Evolutionary conservation across 208 protist genomes (phyloP).

Genomic region (Borovskyia barvae): DNA sequence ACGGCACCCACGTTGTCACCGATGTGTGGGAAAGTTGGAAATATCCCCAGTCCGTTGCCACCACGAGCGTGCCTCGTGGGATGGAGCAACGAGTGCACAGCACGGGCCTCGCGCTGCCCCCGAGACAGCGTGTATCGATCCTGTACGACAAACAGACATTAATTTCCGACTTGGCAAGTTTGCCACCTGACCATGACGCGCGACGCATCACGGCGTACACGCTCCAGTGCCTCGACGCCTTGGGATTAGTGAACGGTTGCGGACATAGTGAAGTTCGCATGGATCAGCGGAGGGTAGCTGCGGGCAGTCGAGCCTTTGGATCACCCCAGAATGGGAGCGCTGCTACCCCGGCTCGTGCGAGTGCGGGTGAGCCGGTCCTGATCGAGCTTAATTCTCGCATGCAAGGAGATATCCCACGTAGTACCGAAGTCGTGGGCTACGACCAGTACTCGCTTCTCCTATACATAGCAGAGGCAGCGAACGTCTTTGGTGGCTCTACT

Average conservation of each 20-base stretch:
- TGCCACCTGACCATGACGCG: conserved; percentile 33
- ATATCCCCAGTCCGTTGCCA: conserved; percentile 38
- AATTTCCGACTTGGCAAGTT: conserved; percentile 41
- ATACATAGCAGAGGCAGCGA: conserved; percentile 60
- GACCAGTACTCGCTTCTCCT: conserved; percentile 73
- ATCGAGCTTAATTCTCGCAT: conserved; percentile 89
- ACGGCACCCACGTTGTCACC: conserved; percentile 73
- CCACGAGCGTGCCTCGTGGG: conserved; percentile 33
- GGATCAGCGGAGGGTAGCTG: too few relatives aligned
- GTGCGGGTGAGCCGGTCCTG: conserved; percentile 54
- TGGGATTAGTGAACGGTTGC: conserved; percentile 74
- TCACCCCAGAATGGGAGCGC: too few relatives aligned
- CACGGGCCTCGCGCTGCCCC: too few relatives aligned
- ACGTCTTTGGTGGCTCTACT: conserved; percentile 33
- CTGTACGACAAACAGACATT: conserved; percentile 81
- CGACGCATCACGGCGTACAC: conserved; percentile 77
- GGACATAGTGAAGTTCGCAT: conserved; percentile 87
- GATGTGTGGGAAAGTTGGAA: conserved; percentile 90
- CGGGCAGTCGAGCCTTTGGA: too few relatives aligned
- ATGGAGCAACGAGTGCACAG: conserved; percentile 36
- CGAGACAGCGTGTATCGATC: conserved; percentile 59
- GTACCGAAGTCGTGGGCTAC: conserved; percentile 72
- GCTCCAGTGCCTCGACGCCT: conserved; percentile 61
- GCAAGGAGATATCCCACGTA: conserved; percentile 74
- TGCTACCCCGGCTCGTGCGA: too few relatives aligned